Base-by-base conservation (phyloP, 2,329 filamentous ascomycete genomes). In the Capronia coronata region DNA sequence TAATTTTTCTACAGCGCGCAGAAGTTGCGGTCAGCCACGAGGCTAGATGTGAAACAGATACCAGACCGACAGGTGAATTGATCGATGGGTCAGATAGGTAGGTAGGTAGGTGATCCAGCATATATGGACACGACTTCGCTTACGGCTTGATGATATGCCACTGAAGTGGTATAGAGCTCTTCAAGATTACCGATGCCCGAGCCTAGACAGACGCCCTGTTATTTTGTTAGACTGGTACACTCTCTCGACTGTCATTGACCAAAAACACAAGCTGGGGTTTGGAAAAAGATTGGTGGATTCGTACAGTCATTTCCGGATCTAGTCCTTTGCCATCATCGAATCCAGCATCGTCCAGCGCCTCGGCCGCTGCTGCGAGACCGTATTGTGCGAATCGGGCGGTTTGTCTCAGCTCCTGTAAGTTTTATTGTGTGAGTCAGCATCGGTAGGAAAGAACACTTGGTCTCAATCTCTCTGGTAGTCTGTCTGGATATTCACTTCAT, bases 151-250 rank as follows among this genome's bases (percentile, higher is more conserved):
- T 86, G 76, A 64, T 86, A 94, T 1, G 79, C 80, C 43, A 95
- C 63, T 49, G 86, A 87, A 1, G 89, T 94, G 54, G 84, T 76
- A 67, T 94, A 96, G 7, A 94, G 82, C 61, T 95, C 89, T 34
- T 95, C 86, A 32, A 98, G 76, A 62, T 93, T 96, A 13, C 93
- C 93, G 61, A 98, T 96, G 1, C 93, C 93, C 58, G 91, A 97
- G 1, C 93, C 93, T 34, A 98, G 75, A 62, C 91, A 95, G 1
- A 98, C 86, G 0, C 93, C 93, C 78, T 32, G 29, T 3, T n/a
- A 32, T 3, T n/a, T 7, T 32, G 29, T 32, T 32, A 32, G 29
- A 32, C 5, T 27, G 5, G 25, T 6, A 10, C 5, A 27, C 6
- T 10, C 25, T 27, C 25, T 10, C 80, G 9, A 14, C 9, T 6